These are phyloP conservation scores for Calonectria multiphialidica DNA, from an alignment of 2,329 filamentous ascomycete species.

Conservation along the genomic window DNA sequence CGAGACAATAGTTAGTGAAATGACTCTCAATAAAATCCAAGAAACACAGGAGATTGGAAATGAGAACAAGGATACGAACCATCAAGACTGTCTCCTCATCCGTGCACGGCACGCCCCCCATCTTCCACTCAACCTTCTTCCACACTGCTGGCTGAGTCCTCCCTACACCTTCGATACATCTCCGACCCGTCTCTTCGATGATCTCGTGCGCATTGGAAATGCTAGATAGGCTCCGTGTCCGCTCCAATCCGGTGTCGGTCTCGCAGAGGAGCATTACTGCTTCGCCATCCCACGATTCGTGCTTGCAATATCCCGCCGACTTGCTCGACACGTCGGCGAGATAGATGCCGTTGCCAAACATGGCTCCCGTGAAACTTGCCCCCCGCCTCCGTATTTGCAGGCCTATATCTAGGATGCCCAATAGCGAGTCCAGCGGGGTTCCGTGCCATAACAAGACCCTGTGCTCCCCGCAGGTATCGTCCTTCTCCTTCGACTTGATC, in stretches of 20 bases:
- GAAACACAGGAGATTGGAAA: too few species aligned
- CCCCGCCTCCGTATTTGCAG: not conserved
- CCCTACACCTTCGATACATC: not conserved
- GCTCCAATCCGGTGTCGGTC: not conserved
- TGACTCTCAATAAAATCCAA: too few species aligned
- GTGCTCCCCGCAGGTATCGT: not conserved
- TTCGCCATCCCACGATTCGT: not conserved
- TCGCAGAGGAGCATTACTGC: not conserved
- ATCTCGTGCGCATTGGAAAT: not conserved
- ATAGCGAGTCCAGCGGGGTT: not conserved
- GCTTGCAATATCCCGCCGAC: not conserved
- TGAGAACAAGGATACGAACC: not conserved
- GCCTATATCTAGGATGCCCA: not conserved
- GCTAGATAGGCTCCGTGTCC: not conserved
- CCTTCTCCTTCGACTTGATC: not conserved
- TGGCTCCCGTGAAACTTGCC: not conserved
- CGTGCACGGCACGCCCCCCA: not conserved
- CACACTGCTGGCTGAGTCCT: not conserved
- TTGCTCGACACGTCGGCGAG: not conserved
- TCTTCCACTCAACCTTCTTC: not conserved
- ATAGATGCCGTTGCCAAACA: slow-evolving; percentile 8
- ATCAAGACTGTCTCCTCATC: not conserved
- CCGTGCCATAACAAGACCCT: not conserved
- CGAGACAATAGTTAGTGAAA: not conserved
- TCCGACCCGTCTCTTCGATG: not conserved